Evolutionary conservation across 805 yeast species (phyloP), one percentile per base, ranked within the genome.

Genomic region (Candida pseudofarinosa): DNA sequence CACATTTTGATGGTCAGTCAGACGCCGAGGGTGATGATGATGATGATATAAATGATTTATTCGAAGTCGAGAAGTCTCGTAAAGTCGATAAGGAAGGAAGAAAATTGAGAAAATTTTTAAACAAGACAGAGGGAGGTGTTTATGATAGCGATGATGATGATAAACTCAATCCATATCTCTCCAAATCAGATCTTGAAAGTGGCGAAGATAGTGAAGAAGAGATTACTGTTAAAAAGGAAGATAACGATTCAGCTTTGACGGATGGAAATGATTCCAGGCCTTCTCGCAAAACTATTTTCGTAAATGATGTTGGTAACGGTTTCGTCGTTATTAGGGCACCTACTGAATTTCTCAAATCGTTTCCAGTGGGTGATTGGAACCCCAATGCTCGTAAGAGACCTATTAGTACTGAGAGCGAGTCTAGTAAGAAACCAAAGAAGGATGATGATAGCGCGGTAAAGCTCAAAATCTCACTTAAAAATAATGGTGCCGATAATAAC

Each of bases 21-120:
- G 80, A 71, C 18, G 75, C 63, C 8, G 79, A 67, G 13, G 82
- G 70, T n/a, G 85, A 79, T 41, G 15, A 7, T 32, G 82, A 78
- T 31, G 83, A 79, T 34, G 81, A 79, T 35, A 68, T 80, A 44
- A 88, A 83, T 53, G 95, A 87, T 49, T 62, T 84, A 43, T 84
- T 84, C 52, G 86, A 79, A 45, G 80, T 81, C 19, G 74, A 67
- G 50, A 67, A 68, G 51, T 56, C 70, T 13, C 81, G 88, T 59
- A 81, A 81, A 56, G 86, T 89, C 37, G 96, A 90, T 63, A 88
- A 85, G 56, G 97, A 88, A 60, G 97, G 98, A 52, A 83, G 82
- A 57, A 85, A 83, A 58, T 77, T 91, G 46, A 80, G 88, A 53
- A 85, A 85, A 61, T 89, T 93, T 1, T 73, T 93, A 53, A 81